A percentile compares a stretch with the other conserved stretches of the same genome.
Evolutionary conservation across 257 asterid species (phyloP).

Genomic region (Salvia hispanica): DNA sequence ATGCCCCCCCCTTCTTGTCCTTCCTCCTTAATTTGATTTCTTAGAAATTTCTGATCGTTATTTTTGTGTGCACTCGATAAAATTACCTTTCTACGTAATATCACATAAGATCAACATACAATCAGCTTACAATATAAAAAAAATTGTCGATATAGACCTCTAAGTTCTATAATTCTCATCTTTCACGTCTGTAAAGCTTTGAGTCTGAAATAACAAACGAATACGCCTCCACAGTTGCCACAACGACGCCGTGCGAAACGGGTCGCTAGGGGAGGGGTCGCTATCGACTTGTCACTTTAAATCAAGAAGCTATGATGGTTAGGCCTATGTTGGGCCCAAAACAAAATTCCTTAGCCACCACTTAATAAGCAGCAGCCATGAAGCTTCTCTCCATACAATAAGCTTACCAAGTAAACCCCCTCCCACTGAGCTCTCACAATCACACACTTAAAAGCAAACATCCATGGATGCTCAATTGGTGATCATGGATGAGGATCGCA

Average conservation of each 20-base stretch:
- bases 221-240: no score
- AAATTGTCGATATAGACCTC: no score
- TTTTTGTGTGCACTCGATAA: no score
- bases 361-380: conserved; percentile 49
- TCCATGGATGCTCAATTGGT: conserved; percentile 24
- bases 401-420: conserved; percentile 43
- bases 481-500: conserved; percentile 43
- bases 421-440: conserved; percentile 28
- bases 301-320: conserved; percentile 31
- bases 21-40: background rate
- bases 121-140: no score
- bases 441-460: conserved; percentile 23
- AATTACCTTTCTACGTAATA: no score
- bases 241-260: background rate
- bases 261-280: background rate
- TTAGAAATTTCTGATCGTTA: no score
- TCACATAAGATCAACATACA: no score
- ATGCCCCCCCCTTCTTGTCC: conserved; percentile 35
- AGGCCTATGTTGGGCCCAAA: conserved; percentile 40
- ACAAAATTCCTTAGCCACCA: conserved; percentile 53
- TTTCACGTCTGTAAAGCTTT: no score
- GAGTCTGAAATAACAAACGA: no score
- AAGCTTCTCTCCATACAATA: conserved; percentile 61
- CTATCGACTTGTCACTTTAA: conserved; percentile 18
- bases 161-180: no score